Conservation (phyloP, 176 grass and related monocot species). For the Olyra latifolia region DNA sequence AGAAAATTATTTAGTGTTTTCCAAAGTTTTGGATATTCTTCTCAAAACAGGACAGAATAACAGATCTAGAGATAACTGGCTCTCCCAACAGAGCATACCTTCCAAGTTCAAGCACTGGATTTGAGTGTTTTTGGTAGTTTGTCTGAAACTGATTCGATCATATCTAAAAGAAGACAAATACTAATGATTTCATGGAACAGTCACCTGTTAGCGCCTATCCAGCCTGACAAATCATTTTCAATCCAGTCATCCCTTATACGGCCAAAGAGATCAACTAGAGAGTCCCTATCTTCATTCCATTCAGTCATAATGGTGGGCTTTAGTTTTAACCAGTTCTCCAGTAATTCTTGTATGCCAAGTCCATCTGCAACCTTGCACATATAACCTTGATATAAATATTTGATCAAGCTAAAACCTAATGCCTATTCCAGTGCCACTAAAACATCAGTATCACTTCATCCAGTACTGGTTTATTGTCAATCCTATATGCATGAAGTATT, state of each 20-base stretch:
- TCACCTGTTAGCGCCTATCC: constrained; percentile 90
- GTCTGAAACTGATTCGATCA: not conserved
- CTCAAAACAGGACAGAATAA: not conserved
- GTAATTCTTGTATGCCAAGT: constrained; percentile 64
- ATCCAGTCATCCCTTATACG: constrained; percentile 91
- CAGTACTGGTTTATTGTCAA: not conserved
- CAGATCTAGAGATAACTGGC: not conserved
- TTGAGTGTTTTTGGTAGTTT: not conserved
- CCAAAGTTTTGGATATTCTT: not conserved
- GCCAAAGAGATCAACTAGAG: constrained; percentile 80
- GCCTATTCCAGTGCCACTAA: constrained; percentile 7
- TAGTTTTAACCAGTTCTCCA: constrained; percentile 73
- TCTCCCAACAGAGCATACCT: not conserved
- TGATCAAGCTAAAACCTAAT: constrained; percentile 31
- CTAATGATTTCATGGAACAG: constrained; percentile 18
- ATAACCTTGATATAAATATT: constrained; percentile 34
- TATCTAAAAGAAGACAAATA: not conserved
- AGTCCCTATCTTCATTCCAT: constrained; percentile 80
- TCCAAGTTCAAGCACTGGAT: constrained; percentile 7
- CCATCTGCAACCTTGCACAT: constrained; percentile 87
- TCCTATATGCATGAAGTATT: not conserved
- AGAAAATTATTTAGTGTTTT: constrained; percentile 6
- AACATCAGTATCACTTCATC: constrained; percentile 3
- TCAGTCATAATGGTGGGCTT: constrained; percentile 79
- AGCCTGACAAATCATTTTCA: constrained; percentile 85